phyloP scores from a whole-genome alignment of 1,284 basidiomycete genomes.

The Leccinum pachyderme region DNA sequence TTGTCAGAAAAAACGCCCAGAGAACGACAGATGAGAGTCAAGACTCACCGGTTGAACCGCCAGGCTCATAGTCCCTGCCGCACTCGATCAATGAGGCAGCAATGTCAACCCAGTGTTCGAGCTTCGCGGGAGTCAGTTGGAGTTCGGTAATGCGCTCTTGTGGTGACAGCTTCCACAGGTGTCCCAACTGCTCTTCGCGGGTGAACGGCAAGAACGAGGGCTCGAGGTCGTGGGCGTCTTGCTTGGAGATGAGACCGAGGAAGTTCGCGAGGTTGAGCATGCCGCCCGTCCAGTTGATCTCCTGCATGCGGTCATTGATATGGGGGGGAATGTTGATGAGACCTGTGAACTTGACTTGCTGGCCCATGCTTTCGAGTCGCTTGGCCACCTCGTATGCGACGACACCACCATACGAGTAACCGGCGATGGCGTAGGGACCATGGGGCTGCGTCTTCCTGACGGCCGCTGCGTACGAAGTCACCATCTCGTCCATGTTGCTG shows the following conservation, averaged over 20 bases:
- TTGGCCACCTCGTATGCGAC: conserved; percentile 48
- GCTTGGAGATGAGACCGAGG: conserved; percentile 29
- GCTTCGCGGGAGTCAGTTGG: conserved; percentile 27
- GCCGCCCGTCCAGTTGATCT: conserved; percentile 43
- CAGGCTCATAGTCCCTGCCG: conserved; percentile 28
- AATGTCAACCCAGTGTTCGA: conserved; percentile 34
- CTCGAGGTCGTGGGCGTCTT: conserved; percentile 23
- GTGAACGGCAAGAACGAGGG: conserved; percentile 20
- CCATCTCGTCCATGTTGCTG: conserved; percentile 41
- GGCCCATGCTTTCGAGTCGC: conserved; percentile 37
- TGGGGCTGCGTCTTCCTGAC: conserved; percentile 38
- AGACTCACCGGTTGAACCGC: conserved; percentile 26
- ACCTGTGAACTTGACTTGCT: conserved; percentile 41
- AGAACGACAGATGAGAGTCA: background rate
- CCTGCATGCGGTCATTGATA: conserved; percentile 43
- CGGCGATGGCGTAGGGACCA: conserved; percentile 46
- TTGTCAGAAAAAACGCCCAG: background rate
- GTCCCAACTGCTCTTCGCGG: conserved; percentile 27
- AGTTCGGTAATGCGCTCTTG: conserved; percentile 32
- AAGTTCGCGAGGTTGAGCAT: conserved; percentile 38
- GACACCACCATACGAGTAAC: conserved; percentile 50
- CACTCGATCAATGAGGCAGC: conserved; percentile 33
- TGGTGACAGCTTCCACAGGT: conserved; percentile 30
- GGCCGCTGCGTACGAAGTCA: conserved; percentile 38
- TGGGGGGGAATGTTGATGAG: conserved; percentile 44